A percentile compares a stretch with the other conserved stretches of the same genome.
phyloP scores from a whole-genome alignment of 208 protist species.

The Trypanosoma lewisi region DNA sequence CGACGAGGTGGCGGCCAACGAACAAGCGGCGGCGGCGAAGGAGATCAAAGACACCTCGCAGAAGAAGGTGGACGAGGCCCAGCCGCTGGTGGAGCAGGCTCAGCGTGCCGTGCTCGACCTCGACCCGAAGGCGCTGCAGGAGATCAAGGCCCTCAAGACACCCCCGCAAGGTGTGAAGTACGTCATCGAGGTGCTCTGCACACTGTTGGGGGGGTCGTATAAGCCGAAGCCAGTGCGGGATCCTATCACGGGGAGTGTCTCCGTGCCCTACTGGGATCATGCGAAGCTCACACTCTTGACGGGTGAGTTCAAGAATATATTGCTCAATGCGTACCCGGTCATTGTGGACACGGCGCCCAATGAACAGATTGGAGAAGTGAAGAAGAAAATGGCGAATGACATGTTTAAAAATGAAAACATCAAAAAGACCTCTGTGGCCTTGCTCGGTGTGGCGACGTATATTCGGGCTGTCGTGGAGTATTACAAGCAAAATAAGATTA shows the following conservation, averaged over 20 bases:
- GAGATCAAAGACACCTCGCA: constrained; percentile 95
- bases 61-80: constrained; percentile 93
- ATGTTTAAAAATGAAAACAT: constrained; percentile 95
- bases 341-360: constrained; percentile 89
- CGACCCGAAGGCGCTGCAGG: constrained; percentile 93
- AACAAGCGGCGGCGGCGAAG: constrained; percentile 89
- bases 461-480: constrained; percentile 97
- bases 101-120: constrained; percentile 91
- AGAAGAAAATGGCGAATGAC: constrained; percentile 91
- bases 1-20: constrained; percentile 89
- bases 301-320: constrained; percentile 87
- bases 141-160: constrained; percentile 95
- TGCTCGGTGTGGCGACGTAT: constrained; percentile 96
- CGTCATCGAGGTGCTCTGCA: constrained; percentile 91
- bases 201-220: constrained; percentile 82
- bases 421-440: constrained; percentile 81
- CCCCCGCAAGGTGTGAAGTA: constrained; percentile 95
- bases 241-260: constrained; percentile 81
- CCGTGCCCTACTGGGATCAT: constrained; percentile 93
- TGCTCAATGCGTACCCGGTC: constrained; percentile 78
- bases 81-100: constrained; percentile 94
- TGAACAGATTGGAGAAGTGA: constrained; percentile 93
- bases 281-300: constrained; percentile 83
- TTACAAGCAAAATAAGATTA: constrained; percentile 96
- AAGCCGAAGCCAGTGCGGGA: constrained; percentile 86